phyloP scores from a whole-genome alignment of 2,329 filamentous ascomycete species.

The Xylariales sp. region DNA sequence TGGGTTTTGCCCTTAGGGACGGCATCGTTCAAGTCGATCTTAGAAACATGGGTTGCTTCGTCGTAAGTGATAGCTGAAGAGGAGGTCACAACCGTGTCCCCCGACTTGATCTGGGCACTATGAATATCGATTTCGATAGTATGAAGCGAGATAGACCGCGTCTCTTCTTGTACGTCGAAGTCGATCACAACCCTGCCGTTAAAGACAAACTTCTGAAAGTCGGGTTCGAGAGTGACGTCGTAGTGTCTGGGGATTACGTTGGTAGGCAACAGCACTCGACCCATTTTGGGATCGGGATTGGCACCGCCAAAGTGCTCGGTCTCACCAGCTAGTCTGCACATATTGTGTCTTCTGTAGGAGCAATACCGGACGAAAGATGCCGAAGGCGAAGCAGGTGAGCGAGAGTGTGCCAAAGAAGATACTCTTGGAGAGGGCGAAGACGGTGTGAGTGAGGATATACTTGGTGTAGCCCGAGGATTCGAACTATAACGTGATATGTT shows the following conservation, averaged over 20 bases:
- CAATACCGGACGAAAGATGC: conserved; percentile 61
- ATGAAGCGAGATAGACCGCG: conserved; percentile 87
- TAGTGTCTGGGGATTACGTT: conserved; percentile 96
- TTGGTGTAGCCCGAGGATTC: conserved; percentile 26
- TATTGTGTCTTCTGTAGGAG: conserved; percentile 77
- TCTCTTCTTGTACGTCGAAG: conserved; percentile 86
- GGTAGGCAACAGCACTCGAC: conserved; percentile 85
- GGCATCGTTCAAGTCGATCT: conserved; percentile 79
- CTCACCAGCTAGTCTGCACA: conserved; percentile 74
- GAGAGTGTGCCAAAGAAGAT: conserved; percentile 30
- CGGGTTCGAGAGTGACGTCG: conserved; percentile 88
- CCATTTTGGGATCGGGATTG: conserved; percentile 65
- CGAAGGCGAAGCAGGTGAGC: conserved; percentile 37
- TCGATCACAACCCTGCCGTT: conserved; percentile 87
- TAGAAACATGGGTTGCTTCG: conserved; percentile 83
- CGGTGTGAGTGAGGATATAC: conserved; percentile 38
- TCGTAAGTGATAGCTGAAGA: conserved; percentile 77
- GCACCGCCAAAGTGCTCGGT: conserved; percentile 65
- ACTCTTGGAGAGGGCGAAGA: conserved; percentile 30
- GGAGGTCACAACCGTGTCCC: conserved; percentile 67
- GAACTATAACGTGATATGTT: conserved; percentile 30
- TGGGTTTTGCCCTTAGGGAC: conserved; percentile 82
- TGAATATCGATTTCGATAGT: conserved; percentile 87
- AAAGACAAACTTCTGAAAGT: conserved; percentile 89
- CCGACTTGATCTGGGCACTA: conserved; percentile 73